A percentile compares a stretch with the other conserved stretches of the same genome.
Evolutionary conservation across 1,284 basidiomycete species (phyloP).

Genomic region (Sporisorium graminicola): DNA sequence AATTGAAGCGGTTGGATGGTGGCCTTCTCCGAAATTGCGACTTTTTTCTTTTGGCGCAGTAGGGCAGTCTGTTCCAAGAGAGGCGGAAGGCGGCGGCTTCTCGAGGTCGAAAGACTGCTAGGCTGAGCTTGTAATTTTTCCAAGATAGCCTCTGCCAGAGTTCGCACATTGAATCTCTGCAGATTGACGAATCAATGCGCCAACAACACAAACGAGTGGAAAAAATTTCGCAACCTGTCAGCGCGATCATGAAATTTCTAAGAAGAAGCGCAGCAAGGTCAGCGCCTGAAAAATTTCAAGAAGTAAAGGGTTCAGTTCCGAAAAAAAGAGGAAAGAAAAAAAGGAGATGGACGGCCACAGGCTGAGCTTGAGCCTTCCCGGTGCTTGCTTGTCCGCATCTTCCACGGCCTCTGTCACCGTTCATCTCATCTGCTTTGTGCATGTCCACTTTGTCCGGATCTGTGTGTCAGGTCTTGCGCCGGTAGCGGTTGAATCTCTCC

Average conservation of each 20-base stretch:
- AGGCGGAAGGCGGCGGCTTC: slow-evolving; percentile 3
- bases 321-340: neutral
- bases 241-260: neutral
- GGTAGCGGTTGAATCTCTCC: too few species aligned
- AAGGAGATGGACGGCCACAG: neutral
- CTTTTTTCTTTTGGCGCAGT: neutral
- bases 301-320: slow-evolving; percentile 4
- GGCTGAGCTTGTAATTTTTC: neutral
- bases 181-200: too few species aligned
- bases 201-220: neutral
- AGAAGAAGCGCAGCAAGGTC: neutral
- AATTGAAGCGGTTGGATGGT: slow-evolving; percentile 1
- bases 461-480: too few species aligned
- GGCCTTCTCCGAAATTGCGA: too few species aligned
- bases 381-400: too few species aligned
- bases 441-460: too few species aligned
- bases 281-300: neutral
- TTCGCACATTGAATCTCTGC: neutral
- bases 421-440: too few species aligned
- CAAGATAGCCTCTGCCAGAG: neutral
- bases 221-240: slow-evolving; percentile 15
- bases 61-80: neutral
- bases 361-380: neutral
- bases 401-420: too few species aligned
- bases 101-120: neutral